Conservation (phyloP, 805 yeast species). For the Candida khao-thaluensis region DNA sequence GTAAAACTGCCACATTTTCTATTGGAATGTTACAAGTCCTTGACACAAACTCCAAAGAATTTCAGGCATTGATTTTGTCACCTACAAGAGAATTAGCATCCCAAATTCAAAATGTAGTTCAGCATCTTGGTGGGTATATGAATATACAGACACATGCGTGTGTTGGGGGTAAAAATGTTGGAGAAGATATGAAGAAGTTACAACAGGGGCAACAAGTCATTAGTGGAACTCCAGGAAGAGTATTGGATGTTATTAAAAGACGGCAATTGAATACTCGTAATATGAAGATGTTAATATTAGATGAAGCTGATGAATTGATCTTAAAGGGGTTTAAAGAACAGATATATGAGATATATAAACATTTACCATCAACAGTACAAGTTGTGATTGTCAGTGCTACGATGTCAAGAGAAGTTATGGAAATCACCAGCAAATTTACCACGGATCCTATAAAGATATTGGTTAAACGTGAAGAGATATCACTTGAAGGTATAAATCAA, state of each 20-base stretch:
- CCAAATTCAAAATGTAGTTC: constrained; percentile 87
- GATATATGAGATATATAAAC: constrained; percentile 86
- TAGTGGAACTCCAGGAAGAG: constrained; percentile 98
- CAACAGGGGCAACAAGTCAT: constrained; percentile 84
- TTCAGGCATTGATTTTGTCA: constrained; percentile 88
- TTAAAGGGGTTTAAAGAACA: constrained; percentile 94
- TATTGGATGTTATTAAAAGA: constrained; percentile 85
- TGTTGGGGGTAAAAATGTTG: constrained; percentile 88
- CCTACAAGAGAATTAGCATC: constrained; percentile 96
- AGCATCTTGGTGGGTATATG: constrained; percentile 84
- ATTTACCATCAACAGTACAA: constrained; percentile 81
- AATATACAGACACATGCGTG: constrained; percentile 85
- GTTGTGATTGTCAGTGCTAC: constrained; percentile 96
- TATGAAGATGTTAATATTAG: constrained; percentile 84
- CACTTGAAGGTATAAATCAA: constrained; percentile 93
- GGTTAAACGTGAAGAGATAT: constrained; percentile 91
- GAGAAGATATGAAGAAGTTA: constrained; percentile 75
- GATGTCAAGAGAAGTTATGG: constrained; percentile 85
- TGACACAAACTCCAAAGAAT: constrained; percentile 66
- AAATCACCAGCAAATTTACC: constrained; percentile 88
- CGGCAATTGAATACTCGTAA: constrained; percentile 70
- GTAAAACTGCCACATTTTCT: constrained; percentile 97
- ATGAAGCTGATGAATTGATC: constrained; percentile 95
- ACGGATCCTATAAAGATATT: constrained; percentile 90
- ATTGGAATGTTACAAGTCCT: constrained; percentile 89